A percentile compares a stretch with the other conserved stretches of the same genome.
phyloP scores from a whole-genome alignment of 768 basidiomycete genomes.

The Daedaleopsis nitida region DNA sequence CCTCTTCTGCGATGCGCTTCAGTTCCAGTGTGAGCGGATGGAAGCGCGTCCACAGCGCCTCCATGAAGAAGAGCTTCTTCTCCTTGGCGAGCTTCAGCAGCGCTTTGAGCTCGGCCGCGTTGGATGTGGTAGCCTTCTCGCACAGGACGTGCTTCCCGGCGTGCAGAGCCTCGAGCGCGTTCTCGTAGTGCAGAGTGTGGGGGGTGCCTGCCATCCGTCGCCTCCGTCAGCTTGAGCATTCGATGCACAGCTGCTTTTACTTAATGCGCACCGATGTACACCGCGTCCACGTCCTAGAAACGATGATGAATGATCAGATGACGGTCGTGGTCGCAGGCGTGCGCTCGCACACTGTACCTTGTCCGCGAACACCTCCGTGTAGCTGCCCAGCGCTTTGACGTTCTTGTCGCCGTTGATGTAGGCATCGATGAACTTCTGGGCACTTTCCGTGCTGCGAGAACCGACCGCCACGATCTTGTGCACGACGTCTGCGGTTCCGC shows the following conservation, averaged over 20 bases:
- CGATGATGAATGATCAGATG: conserved; percentile 1
- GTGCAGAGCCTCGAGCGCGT: conserved; percentile 72
- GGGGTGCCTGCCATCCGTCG: conserved; percentile 61
- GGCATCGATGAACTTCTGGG: conserved; percentile 64
- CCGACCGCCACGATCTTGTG: conserved; percentile 78
- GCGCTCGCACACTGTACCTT: too few relatives aligned
- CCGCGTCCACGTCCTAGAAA: conserved; percentile 64
- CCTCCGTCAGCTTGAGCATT: not conserved
- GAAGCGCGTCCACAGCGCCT: conserved; percentile 88
- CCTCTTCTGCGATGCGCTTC: conserved; percentile 62
- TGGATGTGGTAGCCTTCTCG: conserved; percentile 87
- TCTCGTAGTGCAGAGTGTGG: conserved; percentile 80
- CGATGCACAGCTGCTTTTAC: too few relatives aligned
- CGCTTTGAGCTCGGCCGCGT: conserved; percentile 72
- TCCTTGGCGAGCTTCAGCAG: conserved; percentile 76
- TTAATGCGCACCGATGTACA: conserved; percentile 65
- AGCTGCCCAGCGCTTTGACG: conserved; percentile 72
- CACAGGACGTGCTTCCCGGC: conserved; percentile 86
- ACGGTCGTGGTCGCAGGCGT: not conserved
- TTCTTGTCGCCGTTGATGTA: conserved; percentile 50
- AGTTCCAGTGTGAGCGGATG: conserved; percentile 68
- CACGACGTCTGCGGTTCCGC: conserved; percentile 60
- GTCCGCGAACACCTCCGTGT: conserved; percentile 74
- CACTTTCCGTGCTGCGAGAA: conserved; percentile 69
- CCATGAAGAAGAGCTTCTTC: conserved; percentile 86